Base-by-base conservation (phyloP, 2,329 filamentous ascomycete genomes). In the Colletotrichum coccodes region DNA sequence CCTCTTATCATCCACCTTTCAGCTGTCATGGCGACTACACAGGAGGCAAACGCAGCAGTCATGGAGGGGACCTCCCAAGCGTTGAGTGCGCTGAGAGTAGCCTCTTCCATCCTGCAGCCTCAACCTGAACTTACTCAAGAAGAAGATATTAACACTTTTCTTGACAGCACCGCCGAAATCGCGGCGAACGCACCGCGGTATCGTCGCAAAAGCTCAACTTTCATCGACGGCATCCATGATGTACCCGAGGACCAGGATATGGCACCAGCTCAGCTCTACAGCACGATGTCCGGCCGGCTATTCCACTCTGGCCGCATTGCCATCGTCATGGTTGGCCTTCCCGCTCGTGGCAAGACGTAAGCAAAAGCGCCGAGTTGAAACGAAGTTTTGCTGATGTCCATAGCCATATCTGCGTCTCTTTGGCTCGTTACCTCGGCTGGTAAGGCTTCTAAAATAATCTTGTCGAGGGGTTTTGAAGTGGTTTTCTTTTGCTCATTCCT, bases 241-340 rank as follows among this genome's bases (percentile, higher is more conserved):
- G 87, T 97, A 61, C 90, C 93, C 9, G 92, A 95, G 77, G 94
- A 94, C 75, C 82, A 84, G 71, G 85, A 95, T 74, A 89, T 97
- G 88, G 96, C 96, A 6, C 96, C 96, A 34, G 96, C 96, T 73
- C 96, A 99, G 83, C 87, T 99, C 52, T 99, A 99, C 84, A 98
- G 94, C 80, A 99, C 96, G 60, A 97, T 98, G 87, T 98, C 95
- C 54, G 96, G 96, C 56, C 90, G 96, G 47, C 90, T 99, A 34
- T 99, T 99, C 79, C 96, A 99, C 81, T 98, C 96, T 26, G 96
- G 96, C 54, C 91, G 95, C 66, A 99, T 99, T 78, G 95, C 95
- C 54, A 98, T 99, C 75, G 95, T 96, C 72, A 98, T 97, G 79
- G 96, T 98, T 73, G 96, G 96, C 28, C 89, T 98, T 34, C 96